These are phyloP conservation scores for Chaetomium olivaceum DNA, from an alignment of 2,329 filamentous ascomycete species.

Conservation along the genomic window DNA sequence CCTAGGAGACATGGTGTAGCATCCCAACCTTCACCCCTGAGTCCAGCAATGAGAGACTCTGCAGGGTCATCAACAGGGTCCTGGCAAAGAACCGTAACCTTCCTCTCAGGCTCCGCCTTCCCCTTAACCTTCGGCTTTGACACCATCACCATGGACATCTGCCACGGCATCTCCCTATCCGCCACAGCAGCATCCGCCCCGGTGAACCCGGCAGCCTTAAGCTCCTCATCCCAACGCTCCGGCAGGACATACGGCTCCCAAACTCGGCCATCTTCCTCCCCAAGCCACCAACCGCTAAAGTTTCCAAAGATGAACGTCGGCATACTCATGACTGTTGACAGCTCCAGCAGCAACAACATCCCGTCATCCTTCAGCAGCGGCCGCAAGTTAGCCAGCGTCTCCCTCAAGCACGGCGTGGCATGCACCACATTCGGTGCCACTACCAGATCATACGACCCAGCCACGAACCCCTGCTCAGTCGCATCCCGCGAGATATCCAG, in stretches of 20 bases:
- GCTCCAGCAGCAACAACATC: slow-evolving; percentile 36
- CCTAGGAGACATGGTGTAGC: background rate
- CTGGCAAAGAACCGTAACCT: slow-evolving; percentile 10
- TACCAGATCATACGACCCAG: slow-evolving; percentile 39
- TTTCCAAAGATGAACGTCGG: slow-evolving; percentile 29
- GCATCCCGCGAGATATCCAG: slow-evolving; percentile 39
- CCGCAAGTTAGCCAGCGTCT: slow-evolving; percentile 37
- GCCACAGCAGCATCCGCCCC: slow-evolving; percentile 14
- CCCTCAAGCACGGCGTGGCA: slow-evolving; percentile 36
- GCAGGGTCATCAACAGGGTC: background rate
- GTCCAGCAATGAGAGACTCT: background rate
- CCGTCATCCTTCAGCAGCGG: slow-evolving; percentile 43
- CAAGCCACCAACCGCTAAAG: slow-evolving; percentile 42
- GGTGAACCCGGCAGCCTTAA: slow-evolving; percentile 22
- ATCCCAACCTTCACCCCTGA: background rate
- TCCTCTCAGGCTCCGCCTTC: background rate
- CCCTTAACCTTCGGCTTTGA: background rate
- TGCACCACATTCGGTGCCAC: slow-evolving; percentile 43
- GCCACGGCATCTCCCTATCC: slow-evolving; percentile 18
- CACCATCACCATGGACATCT: background rate
- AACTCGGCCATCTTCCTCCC: slow-evolving; percentile 31
- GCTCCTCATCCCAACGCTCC: slow-evolving; percentile 25
- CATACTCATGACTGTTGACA: slow-evolving; percentile 21
- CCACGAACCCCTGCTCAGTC: slow-evolving; percentile 37
- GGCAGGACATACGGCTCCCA: slow-evolving; percentile 21